Evolutionary conservation across 2,329 filamentous ascomycete species (phyloP).

Genomic region (Ascocoryne sarcoides): DNA sequence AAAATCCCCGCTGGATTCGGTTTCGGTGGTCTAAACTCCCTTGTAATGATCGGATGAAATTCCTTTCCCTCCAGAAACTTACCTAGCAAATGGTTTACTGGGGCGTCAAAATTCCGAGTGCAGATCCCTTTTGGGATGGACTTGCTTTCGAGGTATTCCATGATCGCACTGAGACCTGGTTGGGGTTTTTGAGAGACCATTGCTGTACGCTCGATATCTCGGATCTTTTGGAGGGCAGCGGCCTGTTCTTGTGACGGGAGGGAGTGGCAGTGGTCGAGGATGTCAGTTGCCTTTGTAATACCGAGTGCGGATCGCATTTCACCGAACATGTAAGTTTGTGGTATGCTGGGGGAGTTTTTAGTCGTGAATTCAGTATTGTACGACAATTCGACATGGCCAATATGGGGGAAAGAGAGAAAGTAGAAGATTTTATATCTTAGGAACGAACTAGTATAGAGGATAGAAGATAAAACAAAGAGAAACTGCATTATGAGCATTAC

Average conservation of each 20-base stretch:
- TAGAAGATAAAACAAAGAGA: too few relatives aligned
- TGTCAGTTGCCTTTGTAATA: constrained; percentile 68
- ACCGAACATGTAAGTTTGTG: constrained; percentile 91
- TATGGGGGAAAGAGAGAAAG: not conserved
- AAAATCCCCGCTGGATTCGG: constrained; percentile 81
- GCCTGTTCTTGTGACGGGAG: constrained; percentile 56
- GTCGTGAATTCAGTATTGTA: too few relatives aligned
- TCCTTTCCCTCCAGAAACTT: constrained; percentile 62
- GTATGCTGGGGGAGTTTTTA: constrained; percentile 46
- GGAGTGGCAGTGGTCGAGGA: constrained; percentile 76
- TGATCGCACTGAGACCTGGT: constrained; percentile 66
- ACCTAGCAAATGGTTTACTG: constrained; percentile 63
- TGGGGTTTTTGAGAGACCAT: constrained; percentile 78
- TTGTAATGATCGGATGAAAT: constrained; percentile 75
- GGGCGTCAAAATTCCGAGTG: constrained; percentile 84
- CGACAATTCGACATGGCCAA: too few relatives aligned
- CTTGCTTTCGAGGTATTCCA: constrained; percentile 68
- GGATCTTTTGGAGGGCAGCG: constrained; percentile 63
- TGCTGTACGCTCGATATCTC: constrained; percentile 68
- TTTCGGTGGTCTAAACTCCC: constrained; percentile 75
- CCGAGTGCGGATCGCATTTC: constrained; percentile 72
- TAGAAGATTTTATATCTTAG: not conserved
- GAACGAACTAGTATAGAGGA: constrained; percentile 9
- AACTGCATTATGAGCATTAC: too few relatives aligned
- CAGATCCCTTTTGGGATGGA: constrained; percentile 74